These are phyloP conservation scores for Marasmius sp. DNA, from an alignment of 1,284 basidiomycete genomes.

Conservation along the genomic window DNA sequence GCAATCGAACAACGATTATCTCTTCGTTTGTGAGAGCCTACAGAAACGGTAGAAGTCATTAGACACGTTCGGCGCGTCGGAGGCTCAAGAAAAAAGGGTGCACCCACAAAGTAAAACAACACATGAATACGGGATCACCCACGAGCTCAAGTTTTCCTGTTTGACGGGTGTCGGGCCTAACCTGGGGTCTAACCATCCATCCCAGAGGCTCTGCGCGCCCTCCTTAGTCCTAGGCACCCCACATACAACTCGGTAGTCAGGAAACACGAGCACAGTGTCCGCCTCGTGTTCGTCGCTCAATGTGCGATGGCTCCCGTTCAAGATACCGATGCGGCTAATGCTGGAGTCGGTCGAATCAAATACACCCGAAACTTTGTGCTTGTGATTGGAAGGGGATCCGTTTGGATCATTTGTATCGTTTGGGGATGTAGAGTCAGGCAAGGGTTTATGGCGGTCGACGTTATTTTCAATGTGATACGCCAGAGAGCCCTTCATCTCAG, in stretches of 20 bases:
- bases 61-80: background rate
- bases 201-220: conserved; percentile 73
- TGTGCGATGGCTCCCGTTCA: conserved; percentile 79
- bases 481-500: conserved; percentile 64
- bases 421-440: conserved; percentile 18
- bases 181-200: conserved; percentile 57
- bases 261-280: conserved; percentile 83
- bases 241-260: conserved; percentile 83
- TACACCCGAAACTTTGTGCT: conserved; percentile 43
- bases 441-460: conserved; percentile 19
- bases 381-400: conserved; percentile 19
- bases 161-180: conserved; percentile 45
- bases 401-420: conserved; percentile 23
- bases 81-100: conserved; percentile 10
- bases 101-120: conserved; percentile 80
- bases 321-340: conserved; percentile 58
- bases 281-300: conserved; percentile 55
- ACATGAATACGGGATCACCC: conserved; percentile 75
- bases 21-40: conserved; percentile 88
- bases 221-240: conserved; percentile 62
- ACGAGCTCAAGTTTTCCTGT: conserved; percentile 57
- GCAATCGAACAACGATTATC: conserved; percentile 90
- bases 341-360: conserved; percentile 53
- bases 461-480: conserved; percentile 58
- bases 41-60: conserved; percentile 15